A percentile compares a stretch with the other conserved stretches of the same genome.
Evolutionary conservation across 2,329 filamentous ascomycete genomes (phyloP).

Genomic region (Pseudogymnoascus sp.): DNA sequence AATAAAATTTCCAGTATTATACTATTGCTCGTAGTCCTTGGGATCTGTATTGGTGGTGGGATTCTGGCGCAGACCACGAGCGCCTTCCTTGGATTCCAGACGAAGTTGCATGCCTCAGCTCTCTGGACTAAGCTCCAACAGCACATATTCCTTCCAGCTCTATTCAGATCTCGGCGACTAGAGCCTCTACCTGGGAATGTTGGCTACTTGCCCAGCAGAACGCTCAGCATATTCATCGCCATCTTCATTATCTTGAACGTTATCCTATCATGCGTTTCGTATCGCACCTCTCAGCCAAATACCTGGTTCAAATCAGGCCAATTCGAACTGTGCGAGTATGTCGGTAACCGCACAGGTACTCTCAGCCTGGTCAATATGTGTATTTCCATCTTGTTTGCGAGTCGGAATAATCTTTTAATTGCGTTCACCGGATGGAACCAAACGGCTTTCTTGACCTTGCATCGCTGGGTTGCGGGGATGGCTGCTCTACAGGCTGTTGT

Average conservation of each 20-base stretch:
- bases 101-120: conserved; percentile 10
- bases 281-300: conserved; percentile 10
- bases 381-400: conserved; percentile 18
- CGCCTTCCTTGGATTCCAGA: conserved; percentile 13
- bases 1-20: conserved; percentile 13
- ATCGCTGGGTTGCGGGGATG: conserved; percentile 42
- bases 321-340: conserved; percentile 13
- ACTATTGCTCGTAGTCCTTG: conserved; percentile 20
- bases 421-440: conserved; percentile 14
- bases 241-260: conserved; percentile 14
- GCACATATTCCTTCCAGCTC: not conserved
- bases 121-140: conserved; percentile 13
- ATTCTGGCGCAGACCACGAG: conserved; percentile 17
- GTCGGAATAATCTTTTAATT: conserved; percentile 19
- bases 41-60: conserved; percentile 17
- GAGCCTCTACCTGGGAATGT: conserved; percentile 13
- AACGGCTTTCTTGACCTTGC: conserved; percentile 18
- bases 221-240: conserved; percentile 14
- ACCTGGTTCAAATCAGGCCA: conserved; percentile 9
- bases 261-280: conserved; percentile 13
- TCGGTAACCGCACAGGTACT: conserved; percentile 17
- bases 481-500: conserved; percentile 38
- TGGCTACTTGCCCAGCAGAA: conserved; percentile 18
- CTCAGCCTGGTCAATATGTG: conserved; percentile 16
- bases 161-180: not conserved